Evolutionary conservation across 2,329 filamentous ascomycete species (phyloP).

Genomic region (Colletotrichum sp.): DNA sequence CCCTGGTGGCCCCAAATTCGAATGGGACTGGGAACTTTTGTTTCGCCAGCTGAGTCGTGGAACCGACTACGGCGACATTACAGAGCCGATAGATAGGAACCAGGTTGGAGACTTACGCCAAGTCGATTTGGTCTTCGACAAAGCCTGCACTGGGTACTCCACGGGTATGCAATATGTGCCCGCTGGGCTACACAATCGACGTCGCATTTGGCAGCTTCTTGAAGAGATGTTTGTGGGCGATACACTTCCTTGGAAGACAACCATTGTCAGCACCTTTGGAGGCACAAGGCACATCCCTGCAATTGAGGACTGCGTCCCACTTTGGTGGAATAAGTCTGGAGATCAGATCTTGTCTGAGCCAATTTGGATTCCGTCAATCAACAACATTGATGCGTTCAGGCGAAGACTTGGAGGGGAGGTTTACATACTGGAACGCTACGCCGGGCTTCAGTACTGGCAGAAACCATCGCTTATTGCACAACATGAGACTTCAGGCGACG

Average conservation of each 20-base stretch:
- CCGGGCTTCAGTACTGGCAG: neutral
- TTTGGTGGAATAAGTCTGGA: neutral
- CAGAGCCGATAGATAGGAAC: neutral
- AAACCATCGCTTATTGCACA: neutral
- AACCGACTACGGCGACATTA: neutral
- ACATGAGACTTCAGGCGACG: neutral
- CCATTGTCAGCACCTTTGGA: rapidly evolving
- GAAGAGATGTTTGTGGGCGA: neutral
- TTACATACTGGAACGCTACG: neutral
- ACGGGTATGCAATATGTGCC: neutral
- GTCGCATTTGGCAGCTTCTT: neutral
- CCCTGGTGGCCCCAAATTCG: neutral
- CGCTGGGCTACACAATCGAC: neutral
- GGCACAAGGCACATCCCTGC: neutral
- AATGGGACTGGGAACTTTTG: neutral
- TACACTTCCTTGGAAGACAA: neutral
- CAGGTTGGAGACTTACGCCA: neutral
- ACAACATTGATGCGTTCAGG: neutral
- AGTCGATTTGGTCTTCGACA: neutral
- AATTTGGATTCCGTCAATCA: neutral
- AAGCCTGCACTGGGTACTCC: neutral
- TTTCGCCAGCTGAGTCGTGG: neutral
- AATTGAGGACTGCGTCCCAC: neutral
- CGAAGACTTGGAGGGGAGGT: neutral
- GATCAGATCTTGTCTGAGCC: neutral